Base-by-base conservation (phyloP, 495 filamentous ascomycete species). In the Cercophora newfieldiana region DNA sequence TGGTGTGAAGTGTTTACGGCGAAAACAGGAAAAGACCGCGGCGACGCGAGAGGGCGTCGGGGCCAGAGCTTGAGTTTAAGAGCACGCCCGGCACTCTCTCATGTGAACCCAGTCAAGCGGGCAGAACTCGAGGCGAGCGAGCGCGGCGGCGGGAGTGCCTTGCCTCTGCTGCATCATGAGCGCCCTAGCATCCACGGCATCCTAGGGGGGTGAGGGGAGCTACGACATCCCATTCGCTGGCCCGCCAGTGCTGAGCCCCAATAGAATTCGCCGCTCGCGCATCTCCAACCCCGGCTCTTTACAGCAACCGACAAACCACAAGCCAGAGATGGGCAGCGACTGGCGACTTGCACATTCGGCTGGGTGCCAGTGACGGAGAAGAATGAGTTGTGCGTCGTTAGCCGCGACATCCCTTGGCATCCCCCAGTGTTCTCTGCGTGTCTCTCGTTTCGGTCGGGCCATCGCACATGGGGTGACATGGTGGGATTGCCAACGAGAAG, bases 131-230 rank as follows among this genome's bases (percentile, higher is more conserved):
- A 64, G 68, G 56, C 68, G 63, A 69, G 55, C 37, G 50, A 66
- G 37, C 25, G 30, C 25, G 63, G 56, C 50, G 66, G 71, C 77
- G 76, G 77, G 74, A 76, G 75, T 80, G 75, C 78, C 77, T 79
- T 80, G 76, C 75, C 74, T 72, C 69, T 72, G 66, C 55, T 77
- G 74, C 73, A 71, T 57, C 63, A 65, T 28, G 64, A 72, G 37
- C 25, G 48, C 50, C 53, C 59, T 65, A 60, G 66, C 62, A 75
- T 70, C 66, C 71, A 37, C n/a, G n/a, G n/a, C n/a, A n/a, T n/a
- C n/a, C n/a, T n/a, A n/a, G n/a, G n/a, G 33, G 71, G 50, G 24
- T 57, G 22, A 63, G 65, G 63, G 69, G 66, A 54, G 30, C 25
- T 71, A 31, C 60, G 70, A 25, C 24, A 50, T 71, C 62, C 69